These are phyloP conservation scores for Ostreobium quekettii DNA, from an alignment of 139 green algal species.

Conservation along the genomic window DNA sequence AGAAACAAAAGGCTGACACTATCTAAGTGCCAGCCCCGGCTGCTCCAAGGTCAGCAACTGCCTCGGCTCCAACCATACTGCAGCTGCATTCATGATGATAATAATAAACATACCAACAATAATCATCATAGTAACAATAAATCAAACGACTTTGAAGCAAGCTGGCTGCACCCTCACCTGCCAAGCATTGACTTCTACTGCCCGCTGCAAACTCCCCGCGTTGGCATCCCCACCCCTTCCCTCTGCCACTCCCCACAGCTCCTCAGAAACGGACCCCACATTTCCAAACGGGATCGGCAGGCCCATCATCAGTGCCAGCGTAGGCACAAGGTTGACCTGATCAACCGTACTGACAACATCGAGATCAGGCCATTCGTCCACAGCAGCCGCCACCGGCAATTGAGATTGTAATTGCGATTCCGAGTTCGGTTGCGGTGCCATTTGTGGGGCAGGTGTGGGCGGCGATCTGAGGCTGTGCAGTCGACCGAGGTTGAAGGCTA, in stretches of 20 bases:
- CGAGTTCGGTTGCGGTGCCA: no score
- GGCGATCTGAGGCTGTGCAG: neutral
- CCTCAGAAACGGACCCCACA: constrained; percentile 49
- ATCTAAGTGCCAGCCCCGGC: no score
- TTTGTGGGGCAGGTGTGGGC: no score
- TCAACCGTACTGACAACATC: constrained; percentile 28
- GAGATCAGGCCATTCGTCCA: neutral
- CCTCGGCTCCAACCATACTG: no score
- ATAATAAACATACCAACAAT: no score
- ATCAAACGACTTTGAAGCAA: no score
- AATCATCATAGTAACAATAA: no score
- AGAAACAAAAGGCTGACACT: no score
- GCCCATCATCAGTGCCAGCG: constrained; percentile 68
- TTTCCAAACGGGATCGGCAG: constrained; percentile 76
- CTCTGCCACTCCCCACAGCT: constrained; percentile 37
- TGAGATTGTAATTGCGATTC: no score
- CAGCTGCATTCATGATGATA: no score
- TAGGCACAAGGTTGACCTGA: constrained; percentile 81
- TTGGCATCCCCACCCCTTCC: constrained; percentile 5
- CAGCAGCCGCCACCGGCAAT: neutral
- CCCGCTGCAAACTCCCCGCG: neutral
- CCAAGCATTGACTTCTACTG: constrained; percentile 18
- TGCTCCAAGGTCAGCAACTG: no score
- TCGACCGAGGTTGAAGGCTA: constrained; percentile 50
- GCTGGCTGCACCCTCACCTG: no score